Conservation (phyloP, 768 basidiomycete species). For the Lactarius evosmus region DNA sequence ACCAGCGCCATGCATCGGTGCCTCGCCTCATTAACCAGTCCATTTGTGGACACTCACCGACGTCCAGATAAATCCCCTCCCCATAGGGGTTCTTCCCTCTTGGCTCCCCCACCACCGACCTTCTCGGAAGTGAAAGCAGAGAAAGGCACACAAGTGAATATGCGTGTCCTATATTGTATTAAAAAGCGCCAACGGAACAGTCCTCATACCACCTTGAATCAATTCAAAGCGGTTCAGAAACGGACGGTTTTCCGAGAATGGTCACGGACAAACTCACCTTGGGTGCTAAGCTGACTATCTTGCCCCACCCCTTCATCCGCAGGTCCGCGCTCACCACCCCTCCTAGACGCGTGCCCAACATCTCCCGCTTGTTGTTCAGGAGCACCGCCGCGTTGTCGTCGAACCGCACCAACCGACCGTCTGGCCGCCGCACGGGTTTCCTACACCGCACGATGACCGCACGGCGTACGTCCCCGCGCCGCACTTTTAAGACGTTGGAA, state of each 20-base stretch:
- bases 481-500: slow-evolving; percentile 82
- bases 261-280: slow-evolving; percentile 51
- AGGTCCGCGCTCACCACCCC: slow-evolving; percentile 92
- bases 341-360: slow-evolving; percentile 92
- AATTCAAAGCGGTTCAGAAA: background rate
- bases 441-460: slow-evolving; percentile 94
- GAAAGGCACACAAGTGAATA: background rate
- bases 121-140: slow-evolving; percentile 13
- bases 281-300: slow-evolving; percentile 88
- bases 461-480: slow-evolving; percentile 90
- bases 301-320: slow-evolving; percentile 90
- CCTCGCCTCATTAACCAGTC: background rate
- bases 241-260: background rate
- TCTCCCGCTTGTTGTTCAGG: slow-evolving; percentile 92
- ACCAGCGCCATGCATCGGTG: slow-evolving; percentile 11
- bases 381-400: slow-evolving; percentile 97
- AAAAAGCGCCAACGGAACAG: too few species aligned
- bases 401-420: slow-evolving; percentile 84
- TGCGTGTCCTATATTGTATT: background rate
- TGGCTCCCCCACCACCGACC: background rate
- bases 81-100: background rate
- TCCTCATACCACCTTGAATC: slow-evolving; percentile 14
- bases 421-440: slow-evolving; percentile 79
- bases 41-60: slow-evolving; percentile 3
- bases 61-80: background rate